Conservation (phyloP, 495 filamentous ascomycete genomes). For the Talaromyces proteolyticus region DNA sequence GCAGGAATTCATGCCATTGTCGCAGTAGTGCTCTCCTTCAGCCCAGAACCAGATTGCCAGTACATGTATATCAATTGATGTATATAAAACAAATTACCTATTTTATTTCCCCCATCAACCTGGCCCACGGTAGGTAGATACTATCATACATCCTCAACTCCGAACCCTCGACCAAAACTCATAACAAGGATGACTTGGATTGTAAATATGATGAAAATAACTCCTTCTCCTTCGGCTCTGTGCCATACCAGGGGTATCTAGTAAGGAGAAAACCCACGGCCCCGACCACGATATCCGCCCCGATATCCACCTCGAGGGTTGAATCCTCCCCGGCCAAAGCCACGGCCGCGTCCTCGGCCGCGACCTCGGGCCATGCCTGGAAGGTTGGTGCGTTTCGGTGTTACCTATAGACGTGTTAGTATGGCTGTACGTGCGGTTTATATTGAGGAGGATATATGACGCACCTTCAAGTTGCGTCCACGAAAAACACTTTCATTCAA, state of each 20-base stretch:
- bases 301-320: conserved; percentile 73
- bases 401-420: conserved; percentile 51
- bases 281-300: conserved; percentile 46
- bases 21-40: too few species aligned
- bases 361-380: conserved; percentile 86
- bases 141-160: conserved; percentile 22
- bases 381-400: conserved; percentile 94
- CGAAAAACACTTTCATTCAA: conserved; percentile 97
- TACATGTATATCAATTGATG: neutral
- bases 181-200: conserved; percentile 3
- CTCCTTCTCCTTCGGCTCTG: neutral
- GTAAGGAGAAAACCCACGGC: conserved; percentile 77
- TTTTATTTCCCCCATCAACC: neutral
- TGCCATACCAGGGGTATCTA: conserved; percentile 27
- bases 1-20: too few species aligned
- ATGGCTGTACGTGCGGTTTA: too few species aligned
- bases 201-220: neutral
- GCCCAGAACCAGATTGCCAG: too few species aligned
- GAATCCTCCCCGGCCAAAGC: conserved; percentile 54
- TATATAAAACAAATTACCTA: neutral
- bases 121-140: conserved; percentile 1
- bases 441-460: conserved; percentile 13
- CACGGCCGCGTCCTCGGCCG: conserved; percentile 65
- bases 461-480: conserved; percentile 88
- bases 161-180: conserved; percentile 18